Base-by-base conservation (phyloP, 1,139 yeast genomes). In the Geotrichum cucujoidarum region DNA sequence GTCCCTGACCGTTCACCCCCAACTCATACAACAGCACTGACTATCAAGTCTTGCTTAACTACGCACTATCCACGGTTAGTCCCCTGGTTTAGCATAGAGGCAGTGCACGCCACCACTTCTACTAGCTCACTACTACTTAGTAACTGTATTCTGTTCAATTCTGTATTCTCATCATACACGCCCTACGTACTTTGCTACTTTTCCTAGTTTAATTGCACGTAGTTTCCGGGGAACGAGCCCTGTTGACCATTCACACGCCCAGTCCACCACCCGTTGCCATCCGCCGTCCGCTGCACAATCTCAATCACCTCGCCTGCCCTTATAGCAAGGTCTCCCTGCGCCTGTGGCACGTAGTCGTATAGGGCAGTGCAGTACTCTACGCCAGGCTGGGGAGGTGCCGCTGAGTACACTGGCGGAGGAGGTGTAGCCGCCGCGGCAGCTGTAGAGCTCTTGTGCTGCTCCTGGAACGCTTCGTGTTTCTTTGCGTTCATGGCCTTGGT, bases 191-290 rank as follows among this genome's bases (percentile, higher is more conserved):
- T n/a, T n/a, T n/a, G n/a, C n/a, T n/a, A n/a, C n/a, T 25, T 4
- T 6, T 22, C 38, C 31, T 25, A 39, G 13, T 62, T 61, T 27
- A 85, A 66, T 64, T 84, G 90, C 30, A 92, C 97, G 62, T 92
- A 92, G 65, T 90, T 92, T n/a, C 96, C 97, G 3, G 98, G 98
- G 72, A 92, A 92, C 7, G 82, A 85, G 46, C 98, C 98, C 48
- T 82, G 81, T 53, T 75, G 82, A 7, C 97, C 97, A 60, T 88
- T 87, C 57, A 78, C 71, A 47, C 75, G 71, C 13, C 98, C 98
- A 0, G 95, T 87, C 98, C 98, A 92, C 98, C 98, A 92, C 2
- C 95, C 97, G 60, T 88, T 87, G 47, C 81, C 75, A 62, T 89
- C 96, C 0, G 78, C 74, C 1, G 95, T 83, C 59, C 86, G 81